Base-by-base conservation (phyloP, 306 rosid species). In the Crataegus laevigata region DNA sequence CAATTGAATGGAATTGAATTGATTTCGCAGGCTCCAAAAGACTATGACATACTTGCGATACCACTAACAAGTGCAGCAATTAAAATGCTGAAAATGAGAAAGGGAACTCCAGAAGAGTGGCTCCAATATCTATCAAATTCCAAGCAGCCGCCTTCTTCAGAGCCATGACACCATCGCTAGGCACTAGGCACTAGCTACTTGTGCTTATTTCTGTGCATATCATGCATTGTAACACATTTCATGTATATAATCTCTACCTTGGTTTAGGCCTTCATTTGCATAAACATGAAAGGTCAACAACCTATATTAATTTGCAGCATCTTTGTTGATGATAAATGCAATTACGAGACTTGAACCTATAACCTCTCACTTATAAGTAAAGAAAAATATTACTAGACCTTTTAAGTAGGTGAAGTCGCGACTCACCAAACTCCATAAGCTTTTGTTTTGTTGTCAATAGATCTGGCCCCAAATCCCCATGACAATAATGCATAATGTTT, bases 91-190 rank as follows among this genome's bases (percentile, higher is more conserved):
- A 76, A 79, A 72, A 43, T 71, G 72, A 88, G 92, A 84, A 85
- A 87, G 86, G 96, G 94, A 57, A 93, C 97, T 13, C 98, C 97
- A 13, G 93, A 89, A 59, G 97, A 93, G 84, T 93, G 98, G 96
- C 98, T 87, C 51, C 98, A 93, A 83, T 93, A 93, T 82, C 88
- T 93, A 30, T 63, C 87, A 21, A 75, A 85, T 10, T 40, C 43
- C 43, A 40, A 40, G 43, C 43, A 12, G 12, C 43, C 12, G 61
- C 84, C 87, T 52, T 75, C 85, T 74, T 76, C 34, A 25, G 82
- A 85, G 72, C 71, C 83, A 50, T 82, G 85, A 84, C 54, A 72
- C 55, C 40, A 36, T 36, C 40, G 7, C 40, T 36, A 36, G 40
- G 40, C 43, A 40, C 43, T 10, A 40, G 43, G 43, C 43, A 40